Base-by-base conservation (phyloP, 768 basidiomycete genomes). In the Amanita muscaria region DNA sequence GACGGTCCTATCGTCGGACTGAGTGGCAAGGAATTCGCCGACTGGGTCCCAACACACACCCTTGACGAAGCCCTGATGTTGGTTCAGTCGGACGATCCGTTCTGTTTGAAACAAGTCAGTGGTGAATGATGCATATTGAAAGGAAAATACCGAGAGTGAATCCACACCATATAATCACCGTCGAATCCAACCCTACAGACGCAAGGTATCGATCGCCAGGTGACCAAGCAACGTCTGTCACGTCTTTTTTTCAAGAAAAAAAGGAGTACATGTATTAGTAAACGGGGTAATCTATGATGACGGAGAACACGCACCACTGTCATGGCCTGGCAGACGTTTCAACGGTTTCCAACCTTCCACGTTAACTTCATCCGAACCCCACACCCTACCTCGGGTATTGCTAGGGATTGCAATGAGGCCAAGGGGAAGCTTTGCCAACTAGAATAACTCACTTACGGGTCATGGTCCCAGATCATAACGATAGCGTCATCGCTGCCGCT, bases 41-140 rank as follows among this genome's bases (percentile, higher is more conserved):
- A 93, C 94, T 3, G 96, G 96, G 65, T 99, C 96, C 82, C 94
- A 99, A 58, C 90, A 93, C 40, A 99, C 89, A 47, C 96, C 96
- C 64, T 99, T 98, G 55, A 99, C 93, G 61, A 97, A 97, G 2
- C 92, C 94, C 56, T 89, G 82, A 57, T 98, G 96, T 47, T 79
- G 79, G 47, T 88, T 87, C 5, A 99, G 74, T 60, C 83, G 88
- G 30, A 76, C 72, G 45, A 97, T 60, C 10, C 86, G 82, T 53
- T 93, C 93, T 96, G 34, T 21, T 47, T 32, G 21, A 31, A 34
- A n/a, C n/a, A 34, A 16, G 31, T 25, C 32, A 36, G 16, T 11
- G 23, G 9, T 9, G 23, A 23, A 47, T 11, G 33, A n/a, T 38
- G 36, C 32, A 24, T 15, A 15, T 18, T 32, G 29, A 14, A 39